Percentiles rank a stretch among this genome's conserved stretches.
Conservation (phyloP, 306 rosid genomes). For the Casuarina equisetifolia region DNA sequence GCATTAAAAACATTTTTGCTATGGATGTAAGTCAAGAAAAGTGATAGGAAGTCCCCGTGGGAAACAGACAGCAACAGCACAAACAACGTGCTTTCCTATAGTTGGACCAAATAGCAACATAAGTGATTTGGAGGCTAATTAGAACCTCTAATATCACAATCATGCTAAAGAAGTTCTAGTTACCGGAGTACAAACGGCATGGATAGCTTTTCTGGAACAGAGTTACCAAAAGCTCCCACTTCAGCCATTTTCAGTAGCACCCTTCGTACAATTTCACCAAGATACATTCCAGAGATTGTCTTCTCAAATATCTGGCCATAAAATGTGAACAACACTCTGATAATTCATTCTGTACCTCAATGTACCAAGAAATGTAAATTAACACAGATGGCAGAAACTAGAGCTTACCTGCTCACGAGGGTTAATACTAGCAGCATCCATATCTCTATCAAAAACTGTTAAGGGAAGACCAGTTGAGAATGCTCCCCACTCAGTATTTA, state of each 20-base stretch:
- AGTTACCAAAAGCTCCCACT: slow-evolving; percentile 56
- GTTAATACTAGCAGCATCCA: slow-evolving; percentile 92
- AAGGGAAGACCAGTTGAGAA: slow-evolving; percentile 79
- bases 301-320: slow-evolving; percentile 76
- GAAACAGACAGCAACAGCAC: not conserved
- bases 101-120: slow-evolving; percentile 7
- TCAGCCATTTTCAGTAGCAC: slow-evolving; percentile 67
- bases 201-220: slow-evolving; percentile 56
- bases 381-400: slow-evolving; percentile 6
- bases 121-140: slow-evolving; percentile 5
- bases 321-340: slow-evolving; percentile 8
- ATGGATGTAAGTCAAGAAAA: not conserved
- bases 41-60: not conserved
- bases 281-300: slow-evolving; percentile 93
- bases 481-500: slow-evolving; percentile 93
- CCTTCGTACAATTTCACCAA: slow-evolving; percentile 86
- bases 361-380: not conserved
- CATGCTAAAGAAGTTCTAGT: not conserved
- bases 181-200: slow-evolving; percentile 69
- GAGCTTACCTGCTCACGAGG: slow-evolving; percentile 85
- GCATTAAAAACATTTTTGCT: not conserved
- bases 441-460: slow-evolving; percentile 70
- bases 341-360: not conserved
- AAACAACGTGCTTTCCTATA: not conserved
- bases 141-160: slow-evolving; percentile 2